Percentiles rank a stretch among this genome's conserved stretches.
These are phyloP conservation scores for Leccinum fallax DNA, from an alignment of 1,284 basidiomycete genomes.

Conservation along the genomic window DNA sequence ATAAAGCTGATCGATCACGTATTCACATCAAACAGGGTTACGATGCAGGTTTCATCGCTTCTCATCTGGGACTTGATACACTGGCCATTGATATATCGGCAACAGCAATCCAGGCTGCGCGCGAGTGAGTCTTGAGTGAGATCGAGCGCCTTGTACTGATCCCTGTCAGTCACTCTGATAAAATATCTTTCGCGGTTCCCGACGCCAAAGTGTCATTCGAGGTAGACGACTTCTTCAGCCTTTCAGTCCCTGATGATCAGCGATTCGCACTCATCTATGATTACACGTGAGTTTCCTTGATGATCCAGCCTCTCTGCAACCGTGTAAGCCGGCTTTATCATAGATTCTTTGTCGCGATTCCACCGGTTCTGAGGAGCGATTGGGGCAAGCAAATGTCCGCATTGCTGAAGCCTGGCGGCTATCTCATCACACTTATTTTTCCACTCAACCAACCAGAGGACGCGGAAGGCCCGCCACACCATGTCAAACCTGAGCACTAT, in stretches of 20 bases:
- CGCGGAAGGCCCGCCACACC: conserved; percentile 63
- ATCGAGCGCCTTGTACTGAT: conserved; percentile 5
- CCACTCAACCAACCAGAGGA: conserved; percentile 55
- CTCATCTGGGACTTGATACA: conserved; percentile 35
- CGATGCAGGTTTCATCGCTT: conserved; percentile 70
- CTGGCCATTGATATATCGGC: conserved; percentile 23
- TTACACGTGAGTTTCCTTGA: conserved; percentile 10
- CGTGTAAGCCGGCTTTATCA: not conserved
- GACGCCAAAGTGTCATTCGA: conserved; percentile 20
- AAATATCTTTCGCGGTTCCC: not conserved
- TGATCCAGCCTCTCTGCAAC: not conserved
- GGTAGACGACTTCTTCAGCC: conserved; percentile 20
- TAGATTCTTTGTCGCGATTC: conserved; percentile 34
- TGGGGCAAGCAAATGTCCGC: conserved; percentile 63
- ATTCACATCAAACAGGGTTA: conserved; percentile 53
- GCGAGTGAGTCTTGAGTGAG: conserved; percentile 17
- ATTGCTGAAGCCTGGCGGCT: conserved; percentile 60
- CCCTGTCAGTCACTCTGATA: conserved; percentile 2
- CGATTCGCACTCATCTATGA: conserved; percentile 23
- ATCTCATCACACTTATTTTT: conserved; percentile 60
- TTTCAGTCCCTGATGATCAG: conserved; percentile 18
- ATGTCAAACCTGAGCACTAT: conserved; percentile 61
- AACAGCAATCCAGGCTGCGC: conserved; percentile 19
- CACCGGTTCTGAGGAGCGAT: conserved; percentile 50
- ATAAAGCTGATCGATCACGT: not conserved